Conservation (phyloP, 129 eudicot species). For the Tanacetum coccineum region DNA sequence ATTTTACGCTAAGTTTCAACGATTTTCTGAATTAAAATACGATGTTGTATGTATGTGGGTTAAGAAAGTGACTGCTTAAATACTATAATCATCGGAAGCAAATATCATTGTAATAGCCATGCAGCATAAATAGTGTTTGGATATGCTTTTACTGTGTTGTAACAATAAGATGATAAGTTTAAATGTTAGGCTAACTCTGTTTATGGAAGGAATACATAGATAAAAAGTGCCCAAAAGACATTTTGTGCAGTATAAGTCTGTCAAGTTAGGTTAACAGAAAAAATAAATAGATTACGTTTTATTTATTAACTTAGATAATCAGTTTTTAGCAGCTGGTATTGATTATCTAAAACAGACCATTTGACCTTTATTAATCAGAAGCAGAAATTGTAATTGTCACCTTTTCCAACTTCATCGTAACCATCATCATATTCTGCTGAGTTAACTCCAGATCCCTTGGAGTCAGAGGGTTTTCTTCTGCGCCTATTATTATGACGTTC, state of each 20-base stretch:
- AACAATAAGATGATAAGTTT: neutral
- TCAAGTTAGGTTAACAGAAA: neutral
- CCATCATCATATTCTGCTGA: conserved; percentile 48
- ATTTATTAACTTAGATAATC: conserved; percentile 3
- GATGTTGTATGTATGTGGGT: neutral
- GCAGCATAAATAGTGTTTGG: neutral
- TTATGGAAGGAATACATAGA: neutral
- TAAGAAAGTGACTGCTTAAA: neutral
- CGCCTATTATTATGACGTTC: conserved; percentile 89
- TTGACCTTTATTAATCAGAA: conserved; percentile 7
- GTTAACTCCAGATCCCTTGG: conserved; percentile 49
- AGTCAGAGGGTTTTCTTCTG: conserved; percentile 61
- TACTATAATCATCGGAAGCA: neutral
- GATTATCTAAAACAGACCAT: neutral
- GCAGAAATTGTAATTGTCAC: conserved; percentile 28
- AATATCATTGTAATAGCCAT: neutral
- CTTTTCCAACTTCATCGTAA: conserved; percentile 65
- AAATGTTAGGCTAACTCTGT: neutral
- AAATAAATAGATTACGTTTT: neutral
- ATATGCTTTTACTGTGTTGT: neutral
- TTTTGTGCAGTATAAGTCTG: neutral
- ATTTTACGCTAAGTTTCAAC: neutral
- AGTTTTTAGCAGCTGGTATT: conserved; percentile 15
- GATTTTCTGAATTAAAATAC: neutral
- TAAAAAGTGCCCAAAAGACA: neutral